Evolutionary conservation across 164 flowering plant genomes (phyloP), one percentile per base, ranked within the genome.

Genomic region (Macadamia tetraphylla): DNA sequence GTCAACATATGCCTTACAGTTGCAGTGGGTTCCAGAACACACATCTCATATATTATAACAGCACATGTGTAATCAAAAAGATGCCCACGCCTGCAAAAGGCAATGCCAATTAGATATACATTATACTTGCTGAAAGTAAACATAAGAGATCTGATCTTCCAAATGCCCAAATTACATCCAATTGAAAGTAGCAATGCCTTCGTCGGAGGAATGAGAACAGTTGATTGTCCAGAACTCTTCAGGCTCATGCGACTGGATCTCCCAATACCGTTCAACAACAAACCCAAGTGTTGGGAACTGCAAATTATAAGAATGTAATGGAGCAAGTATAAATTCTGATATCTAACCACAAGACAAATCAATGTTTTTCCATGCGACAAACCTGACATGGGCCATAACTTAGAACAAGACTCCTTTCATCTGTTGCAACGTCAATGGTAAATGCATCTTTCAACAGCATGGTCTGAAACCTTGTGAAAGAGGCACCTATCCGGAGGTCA

Each of bases 371-470:
- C 53, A 31, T 14, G 58, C 29, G 57, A 31, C 73, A 64, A 77
- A 94, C 98, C 96, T 94, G 98, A 74, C 98, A 94, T 71, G 99
- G 99, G 65, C 99, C 99, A 77, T 94, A 94, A 78, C 98, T 94
- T 52, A 94, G 74, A 71, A 94, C 84, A 74, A 87, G 70, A 79
- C 74, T 89, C 71, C 79, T 83, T 65, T 82, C 91, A 74, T 86
- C 88, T 23, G 82, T 69, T 71, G 71, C 71, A 55, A 81, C 72
- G 79, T 94, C 89, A 71, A 94, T 72, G 64, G 79, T 67, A 78
- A 90, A 92, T 60, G 87, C 87, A 83, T 92, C 94, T 77, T 70
- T 89, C 74, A 94, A 67, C 66, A 94, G 79, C 96, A 92, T 86
- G 13, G 99, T 94, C 80, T 94, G 99, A 70, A 94, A 94, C 73